Evolutionary conservation across 179 eudicot genomes (phyloP).

Genomic region (Amaranthus tricolor): DNA sequence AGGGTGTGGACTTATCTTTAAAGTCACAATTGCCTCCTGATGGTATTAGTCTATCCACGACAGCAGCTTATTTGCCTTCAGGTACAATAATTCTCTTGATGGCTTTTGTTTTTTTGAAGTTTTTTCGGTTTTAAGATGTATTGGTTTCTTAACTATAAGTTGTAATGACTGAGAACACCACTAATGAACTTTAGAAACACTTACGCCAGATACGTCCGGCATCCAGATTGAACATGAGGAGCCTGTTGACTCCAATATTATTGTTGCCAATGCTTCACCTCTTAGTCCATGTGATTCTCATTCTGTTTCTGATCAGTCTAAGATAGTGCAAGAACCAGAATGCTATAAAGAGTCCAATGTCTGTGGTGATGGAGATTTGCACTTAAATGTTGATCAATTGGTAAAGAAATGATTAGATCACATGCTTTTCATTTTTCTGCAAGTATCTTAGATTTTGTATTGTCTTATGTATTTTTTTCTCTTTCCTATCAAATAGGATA

Average conservation of each 20-base stretch:
- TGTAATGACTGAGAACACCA: constrained; percentile 18
- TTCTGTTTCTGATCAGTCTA: constrained; percentile 13
- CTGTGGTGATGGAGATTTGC: constrained; percentile 26
- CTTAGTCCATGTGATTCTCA: constrained; percentile 20
- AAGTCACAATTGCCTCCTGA: constrained; percentile 35
- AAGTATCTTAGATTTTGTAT: constrained; percentile 1
- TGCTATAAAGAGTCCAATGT: constrained; percentile 24
- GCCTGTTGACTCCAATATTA: constrained; percentile 21
- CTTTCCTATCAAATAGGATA: constrained; percentile 37
- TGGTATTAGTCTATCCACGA: constrained; percentile 27
- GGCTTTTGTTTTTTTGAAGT: background rate
- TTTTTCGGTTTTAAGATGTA: background rate
- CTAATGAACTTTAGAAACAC: constrained; percentile 27
- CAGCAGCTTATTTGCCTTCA: constrained; percentile 18
- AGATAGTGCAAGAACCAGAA: constrained; percentile 26
- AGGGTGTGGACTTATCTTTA: constrained; percentile 36
- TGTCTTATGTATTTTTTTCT: constrained; percentile 12
- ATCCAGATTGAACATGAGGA: constrained; percentile 17
- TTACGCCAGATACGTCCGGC: constrained; percentile 17
- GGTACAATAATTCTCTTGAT: background rate
- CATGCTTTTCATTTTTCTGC: background rate
- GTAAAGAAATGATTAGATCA: constrained; percentile 7
- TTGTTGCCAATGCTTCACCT: constrained; percentile 22
- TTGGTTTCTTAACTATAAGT: constrained; percentile 4
- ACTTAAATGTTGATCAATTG: constrained; percentile 30